Conservation (phyloP, 2,329 filamentous ascomycete genomes). For the Alternaria incomplexa region DNA sequence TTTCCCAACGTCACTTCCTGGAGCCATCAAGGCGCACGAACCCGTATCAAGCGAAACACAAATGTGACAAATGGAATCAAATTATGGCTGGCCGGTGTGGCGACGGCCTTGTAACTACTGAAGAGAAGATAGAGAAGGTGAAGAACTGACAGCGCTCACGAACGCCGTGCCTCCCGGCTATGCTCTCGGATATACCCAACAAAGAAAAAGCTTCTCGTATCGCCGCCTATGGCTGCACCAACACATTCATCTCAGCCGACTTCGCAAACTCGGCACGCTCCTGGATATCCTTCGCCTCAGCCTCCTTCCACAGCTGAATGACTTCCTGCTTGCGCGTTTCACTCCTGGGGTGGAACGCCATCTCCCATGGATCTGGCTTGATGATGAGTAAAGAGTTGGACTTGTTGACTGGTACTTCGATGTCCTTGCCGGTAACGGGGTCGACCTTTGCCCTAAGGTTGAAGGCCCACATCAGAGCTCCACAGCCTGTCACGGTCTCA, state of each 20-base stretch:
- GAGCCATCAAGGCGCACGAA: not conserved
- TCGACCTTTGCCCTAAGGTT: conserved; percentile 58
- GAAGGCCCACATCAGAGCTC: conserved; percentile 57
- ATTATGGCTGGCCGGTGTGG: not conserved
- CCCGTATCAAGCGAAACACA: not conserved
- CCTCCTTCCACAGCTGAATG: conserved; percentile 42
- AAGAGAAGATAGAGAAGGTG: not conserved
- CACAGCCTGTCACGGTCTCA: conserved; percentile 59
- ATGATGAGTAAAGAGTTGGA: conserved; percentile 64
- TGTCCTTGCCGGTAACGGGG: conserved; percentile 47
- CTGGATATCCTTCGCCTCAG: conserved; percentile 45
- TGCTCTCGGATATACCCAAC: not conserved
- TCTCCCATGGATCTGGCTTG: conserved; percentile 62
- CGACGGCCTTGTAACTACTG: not conserved
- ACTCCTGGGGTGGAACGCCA: conserved; percentile 61
- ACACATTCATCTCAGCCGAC: conserved; percentile 24
- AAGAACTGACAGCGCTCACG: not conserved
- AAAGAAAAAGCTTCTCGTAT: not conserved
- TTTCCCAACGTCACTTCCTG: not conserved
- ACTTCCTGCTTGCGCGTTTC: conserved; percentile 44
- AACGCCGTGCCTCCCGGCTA: conserved; percentile 6
- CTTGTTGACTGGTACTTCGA: conserved; percentile 57
- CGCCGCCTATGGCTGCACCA: conserved; percentile 5
- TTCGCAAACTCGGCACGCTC: conserved; percentile 46
- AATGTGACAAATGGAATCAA: not conserved